Percentiles rank a stretch among this genome's conserved stretches.
phyloP scores from a whole-genome alignment of 2,329 filamentous ascomycete genomes.

The Paradendryphiella salina region DNA sequence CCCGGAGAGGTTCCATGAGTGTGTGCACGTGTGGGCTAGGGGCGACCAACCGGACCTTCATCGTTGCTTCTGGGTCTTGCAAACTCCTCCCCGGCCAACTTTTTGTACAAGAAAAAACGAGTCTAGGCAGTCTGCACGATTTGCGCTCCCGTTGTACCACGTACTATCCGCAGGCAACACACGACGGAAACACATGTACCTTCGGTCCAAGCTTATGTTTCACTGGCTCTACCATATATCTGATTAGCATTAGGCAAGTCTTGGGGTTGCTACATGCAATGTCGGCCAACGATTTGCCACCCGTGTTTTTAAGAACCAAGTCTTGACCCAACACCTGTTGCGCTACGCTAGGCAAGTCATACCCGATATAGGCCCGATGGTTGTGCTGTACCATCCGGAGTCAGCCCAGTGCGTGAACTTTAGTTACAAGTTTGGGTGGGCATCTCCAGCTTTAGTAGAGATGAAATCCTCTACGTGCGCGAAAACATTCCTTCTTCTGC shows the following conservation, averaged over 20 bases:
- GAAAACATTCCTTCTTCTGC: no score
- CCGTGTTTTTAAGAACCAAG: neutral
- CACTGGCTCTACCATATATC: neutral
- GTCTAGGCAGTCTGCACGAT: neutral
- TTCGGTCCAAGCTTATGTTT: neutral
- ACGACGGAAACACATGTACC: neutral
- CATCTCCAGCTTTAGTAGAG: no score
- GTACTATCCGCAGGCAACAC: no score
- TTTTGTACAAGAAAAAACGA: no score
- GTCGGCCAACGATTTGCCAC: neutral
- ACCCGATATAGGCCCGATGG: conserved; percentile 1
- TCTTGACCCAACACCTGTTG: neutral
- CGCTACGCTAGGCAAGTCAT: neutral
- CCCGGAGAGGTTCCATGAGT: neutral
- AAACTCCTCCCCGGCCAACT: neutral
- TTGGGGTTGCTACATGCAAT: neutral
- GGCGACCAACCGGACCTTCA: neutral
- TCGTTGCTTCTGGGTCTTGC: neutral
- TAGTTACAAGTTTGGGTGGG: no score
- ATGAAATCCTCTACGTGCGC: no score
- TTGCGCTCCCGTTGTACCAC: neutral
- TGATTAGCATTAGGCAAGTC: neutral
- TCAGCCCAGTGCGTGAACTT: no score
- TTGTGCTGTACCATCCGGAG: no score
- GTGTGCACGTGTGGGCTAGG: neutral